phyloP scores from a whole-genome alignment of 2,329 filamentous ascomycete species.

The Phialocephala sp. region DNA sequence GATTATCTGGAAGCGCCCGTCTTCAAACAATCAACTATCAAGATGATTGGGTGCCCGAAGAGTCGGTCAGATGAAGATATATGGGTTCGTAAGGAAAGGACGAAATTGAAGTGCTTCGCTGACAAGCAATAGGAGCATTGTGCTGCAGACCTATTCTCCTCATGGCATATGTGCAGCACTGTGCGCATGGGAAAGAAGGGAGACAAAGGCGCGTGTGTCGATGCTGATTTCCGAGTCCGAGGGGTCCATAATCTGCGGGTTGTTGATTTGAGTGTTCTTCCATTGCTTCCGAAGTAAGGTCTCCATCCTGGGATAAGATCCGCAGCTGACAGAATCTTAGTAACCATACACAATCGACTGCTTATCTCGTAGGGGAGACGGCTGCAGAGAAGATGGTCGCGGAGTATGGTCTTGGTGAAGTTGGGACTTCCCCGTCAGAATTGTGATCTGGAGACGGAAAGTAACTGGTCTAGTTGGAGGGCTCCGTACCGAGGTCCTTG shows the following conservation, averaged over 20 bases:
- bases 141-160: slow-evolving; percentile 51
- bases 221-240: slow-evolving; percentile 53
- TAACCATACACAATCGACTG: slow-evolving; percentile 58
- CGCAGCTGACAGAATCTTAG: slow-evolving; percentile 37
- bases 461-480: neutral
- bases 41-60: slow-evolving; percentile 49
- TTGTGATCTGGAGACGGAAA: neutral
- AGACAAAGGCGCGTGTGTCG: slow-evolving; percentile 53
- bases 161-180: slow-evolving; percentile 63
- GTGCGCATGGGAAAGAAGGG: slow-evolving; percentile 58
- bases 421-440: too few species aligned
- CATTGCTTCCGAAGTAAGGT: slow-evolving; percentile 54
- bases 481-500: too few species aligned
- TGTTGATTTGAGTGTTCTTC: slow-evolving; percentile 58
- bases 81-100: slow-evolving; percentile 30
- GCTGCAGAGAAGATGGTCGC: slow-evolving; percentile 55
- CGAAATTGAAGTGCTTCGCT: neutral
- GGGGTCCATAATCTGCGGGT: slow-evolving; percentile 56
- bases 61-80: slow-evolving; percentile 60
- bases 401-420: slow-evolving; percentile 45
- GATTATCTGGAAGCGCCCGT: slow-evolving; percentile 50
- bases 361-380: slow-evolving; percentile 58
- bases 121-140: slow-evolving; percentile 46
- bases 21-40: slow-evolving; percentile 52
- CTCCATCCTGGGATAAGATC: slow-evolving; percentile 31